A percentile compares a stretch with the other conserved stretches of the same genome.
Conservation (phyloP, 441 rosid genomes). For the Arabidopsis lyrata region DNA sequence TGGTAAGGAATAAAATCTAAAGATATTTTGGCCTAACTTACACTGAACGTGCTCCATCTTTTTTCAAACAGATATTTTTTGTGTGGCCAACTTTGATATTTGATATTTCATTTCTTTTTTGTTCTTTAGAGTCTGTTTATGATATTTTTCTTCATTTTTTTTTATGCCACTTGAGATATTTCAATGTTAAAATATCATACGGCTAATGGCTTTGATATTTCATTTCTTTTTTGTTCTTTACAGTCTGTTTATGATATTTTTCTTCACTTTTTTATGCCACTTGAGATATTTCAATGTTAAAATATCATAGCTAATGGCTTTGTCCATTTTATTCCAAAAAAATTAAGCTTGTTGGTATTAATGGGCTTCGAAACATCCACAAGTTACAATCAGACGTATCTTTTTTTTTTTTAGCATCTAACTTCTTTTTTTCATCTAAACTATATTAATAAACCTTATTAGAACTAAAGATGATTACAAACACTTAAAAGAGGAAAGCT, state of each 20-base stretch:
- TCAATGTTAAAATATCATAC: background rate
- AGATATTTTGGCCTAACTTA: slow-evolving; percentile 41
- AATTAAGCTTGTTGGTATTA: background rate
- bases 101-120: slow-evolving; percentile 15
- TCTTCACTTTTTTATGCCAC: background rate
- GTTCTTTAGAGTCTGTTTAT: background rate
- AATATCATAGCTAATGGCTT: background rate
- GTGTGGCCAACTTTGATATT: too few relatives aligned
- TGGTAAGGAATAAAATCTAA: slow-evolving; percentile 30
- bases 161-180: background rate
- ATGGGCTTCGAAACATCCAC: background rate
- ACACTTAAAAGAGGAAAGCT: too few relatives aligned
- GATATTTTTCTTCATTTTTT: background rate
- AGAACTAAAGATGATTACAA: too few relatives aligned
- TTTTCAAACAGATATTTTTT: slow-evolving; percentile 39
- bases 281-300: background rate
- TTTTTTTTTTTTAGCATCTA: too few relatives aligned
- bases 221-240: slow-evolving; percentile 5
- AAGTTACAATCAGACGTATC: background rate
- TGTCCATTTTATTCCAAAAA: background rate
- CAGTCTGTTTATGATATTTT: background rate
- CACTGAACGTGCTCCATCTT: slow-evolving; percentile 19
- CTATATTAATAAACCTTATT: too few relatives aligned
- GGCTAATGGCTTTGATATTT: slow-evolving; percentile 18
- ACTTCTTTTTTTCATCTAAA: too few relatives aligned